Conservation (phyloP, 352 stramenopile species). For the Phytophthora pini region DNA sequence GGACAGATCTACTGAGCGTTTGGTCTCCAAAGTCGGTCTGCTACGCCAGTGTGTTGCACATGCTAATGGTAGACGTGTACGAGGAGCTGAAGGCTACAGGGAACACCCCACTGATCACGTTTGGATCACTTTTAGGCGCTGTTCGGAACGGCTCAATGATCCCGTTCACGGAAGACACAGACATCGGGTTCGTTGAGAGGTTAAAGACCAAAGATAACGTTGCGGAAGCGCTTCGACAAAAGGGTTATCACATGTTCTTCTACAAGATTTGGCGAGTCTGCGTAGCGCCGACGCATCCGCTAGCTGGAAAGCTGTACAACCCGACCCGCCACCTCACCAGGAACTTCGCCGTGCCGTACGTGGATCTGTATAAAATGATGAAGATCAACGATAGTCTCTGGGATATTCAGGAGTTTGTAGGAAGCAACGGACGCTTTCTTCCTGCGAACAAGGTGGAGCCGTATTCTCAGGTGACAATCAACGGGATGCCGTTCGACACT, state of each 20-base stretch:
- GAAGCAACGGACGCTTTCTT: conserved; percentile 19
- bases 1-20: conserved; percentile 47
- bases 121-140: conserved; percentile 52
- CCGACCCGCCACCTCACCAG: conserved; percentile 9
- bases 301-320: conserved; percentile 42
- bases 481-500: conserved; percentile 46
- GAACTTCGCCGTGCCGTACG: conserved; percentile 37
- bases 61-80: conserved; percentile 63
- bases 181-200: conserved; percentile 45
- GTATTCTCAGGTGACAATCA: conserved; percentile 36
- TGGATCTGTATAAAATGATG: conserved; percentile 45
- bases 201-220: conserved; percentile 16
- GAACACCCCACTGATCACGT: conserved; percentile 42
- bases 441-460: conserved; percentile 26
- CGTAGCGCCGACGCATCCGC: conserved; percentile 42
- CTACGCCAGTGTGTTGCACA: conserved; percentile 57
- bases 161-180: conserved; percentile 60
- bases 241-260: conserved; percentile 62
- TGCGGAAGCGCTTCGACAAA: conserved; percentile 29
- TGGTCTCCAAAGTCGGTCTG: conserved; percentile 38
- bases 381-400: conserved; percentile 12
- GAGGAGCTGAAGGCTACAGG: conserved; percentile 37
- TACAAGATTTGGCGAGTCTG: conserved; percentile 49
- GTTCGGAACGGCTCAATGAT: conserved; percentile 54
- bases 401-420: conserved; percentile 35